These are phyloP conservation scores for Pythium insidiosum DNA, from an alignment of 352 stramenopile genomes.

Conservation along the genomic window DNA sequence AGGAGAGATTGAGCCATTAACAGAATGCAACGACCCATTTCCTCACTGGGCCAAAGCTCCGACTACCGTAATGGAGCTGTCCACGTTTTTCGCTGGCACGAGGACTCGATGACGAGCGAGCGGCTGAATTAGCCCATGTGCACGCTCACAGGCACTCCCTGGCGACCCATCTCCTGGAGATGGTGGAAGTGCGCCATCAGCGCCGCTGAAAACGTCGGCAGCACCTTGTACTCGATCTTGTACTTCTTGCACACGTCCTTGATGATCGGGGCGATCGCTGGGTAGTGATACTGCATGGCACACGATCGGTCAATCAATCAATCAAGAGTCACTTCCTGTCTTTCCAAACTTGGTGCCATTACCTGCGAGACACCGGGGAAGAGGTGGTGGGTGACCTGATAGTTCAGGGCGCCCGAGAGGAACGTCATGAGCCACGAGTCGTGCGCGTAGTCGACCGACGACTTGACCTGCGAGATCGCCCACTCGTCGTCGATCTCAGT, in stretches of 20 bases:
- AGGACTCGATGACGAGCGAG: no score
- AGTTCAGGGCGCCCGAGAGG: slow-evolving; percentile 94
- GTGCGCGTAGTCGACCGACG: slow-evolving; percentile 91
- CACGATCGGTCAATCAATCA: not conserved
- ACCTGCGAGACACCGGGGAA: slow-evolving; percentile 90
- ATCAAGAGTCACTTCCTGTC: not conserved
- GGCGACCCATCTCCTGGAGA: slow-evolving; percentile 84
- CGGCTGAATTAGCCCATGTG: slow-evolving; percentile 90
- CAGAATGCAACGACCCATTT: no score
- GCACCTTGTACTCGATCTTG: slow-evolving; percentile 88
- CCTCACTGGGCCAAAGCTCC: no score
- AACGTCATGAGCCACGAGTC: slow-evolving; percentile 85
- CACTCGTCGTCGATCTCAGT: slow-evolving; percentile 82
- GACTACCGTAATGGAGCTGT: no score
- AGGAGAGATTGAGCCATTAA: no score
- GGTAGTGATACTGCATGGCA: slow-evolving; percentile 84
- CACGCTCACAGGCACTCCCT: slow-evolving; percentile 67
- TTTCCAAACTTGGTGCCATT: no score
- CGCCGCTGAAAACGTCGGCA: slow-evolving; percentile 74
- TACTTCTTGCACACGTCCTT: slow-evolving; percentile 90
- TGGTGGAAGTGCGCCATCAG: slow-evolving; percentile 83
- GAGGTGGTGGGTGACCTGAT: slow-evolving; percentile 93
- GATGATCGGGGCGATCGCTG: slow-evolving; percentile 89
- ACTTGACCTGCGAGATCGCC: slow-evolving; percentile 92
- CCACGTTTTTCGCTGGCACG: no score